Percentiles rank a stretch among this genome's conserved stretches.
phyloP scores from a whole-genome alignment of 2,329 filamentous ascomycete species.

The Atkinsonella hypoxylon region DNA sequence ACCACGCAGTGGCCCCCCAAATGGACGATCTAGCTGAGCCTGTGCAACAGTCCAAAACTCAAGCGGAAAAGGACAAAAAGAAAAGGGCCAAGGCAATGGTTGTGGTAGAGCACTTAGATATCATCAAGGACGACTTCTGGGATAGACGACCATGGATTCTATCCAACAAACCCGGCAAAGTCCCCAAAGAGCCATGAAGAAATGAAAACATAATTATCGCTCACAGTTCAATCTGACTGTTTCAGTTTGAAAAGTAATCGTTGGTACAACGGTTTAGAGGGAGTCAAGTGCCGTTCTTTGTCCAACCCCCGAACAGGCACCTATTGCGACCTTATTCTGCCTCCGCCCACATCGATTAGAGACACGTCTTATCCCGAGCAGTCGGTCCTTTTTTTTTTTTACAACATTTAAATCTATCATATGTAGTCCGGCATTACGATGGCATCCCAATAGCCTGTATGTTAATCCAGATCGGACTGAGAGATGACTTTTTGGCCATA shows the following conservation, averaged over 20 bases:
- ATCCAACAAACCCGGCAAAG: conserved; percentile 59
- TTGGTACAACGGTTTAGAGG: too few relatives aligned
- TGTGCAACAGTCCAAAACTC: conserved; percentile 57
- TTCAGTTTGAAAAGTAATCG: too few relatives aligned
- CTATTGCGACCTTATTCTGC: background rate
- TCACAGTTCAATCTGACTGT: background rate
- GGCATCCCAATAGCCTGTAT: background rate
- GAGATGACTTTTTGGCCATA: background rate
- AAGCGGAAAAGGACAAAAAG: conserved; percentile 74
- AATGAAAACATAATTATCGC: background rate
- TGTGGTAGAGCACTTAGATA: conserved; percentile 75
- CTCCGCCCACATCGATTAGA: background rate
- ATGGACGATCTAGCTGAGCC: conserved; percentile 40
- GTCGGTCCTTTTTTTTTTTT: background rate
- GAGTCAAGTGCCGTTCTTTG: background rate
- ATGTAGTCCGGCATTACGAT: background rate
- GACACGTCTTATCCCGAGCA: too few relatives aligned
- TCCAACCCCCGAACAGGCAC: background rate
- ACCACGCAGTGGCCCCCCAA: conserved; percentile 32
- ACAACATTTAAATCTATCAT: background rate
- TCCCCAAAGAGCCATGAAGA: conserved; percentile 45
- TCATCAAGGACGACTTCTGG: conserved; percentile 96
- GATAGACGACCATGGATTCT: conserved; percentile 72
- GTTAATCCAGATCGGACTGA: background rate
- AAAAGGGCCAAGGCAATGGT: conserved; percentile 68